Evolutionary conservation across 1,139 yeast genomes (phyloP).

Genomic region (Geotrichum bryndzae): DNA sequence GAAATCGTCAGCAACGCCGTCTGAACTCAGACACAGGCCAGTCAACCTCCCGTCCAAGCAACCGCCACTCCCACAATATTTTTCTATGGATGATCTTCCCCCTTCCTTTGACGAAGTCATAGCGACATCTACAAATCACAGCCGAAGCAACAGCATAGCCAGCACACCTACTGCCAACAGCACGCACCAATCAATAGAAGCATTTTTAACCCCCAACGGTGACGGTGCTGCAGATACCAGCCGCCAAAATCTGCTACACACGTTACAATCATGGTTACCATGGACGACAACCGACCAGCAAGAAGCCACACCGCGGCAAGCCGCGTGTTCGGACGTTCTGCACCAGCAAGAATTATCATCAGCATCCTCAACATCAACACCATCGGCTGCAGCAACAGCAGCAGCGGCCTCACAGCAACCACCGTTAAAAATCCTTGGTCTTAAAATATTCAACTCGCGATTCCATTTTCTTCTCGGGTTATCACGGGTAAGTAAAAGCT

Average conservation of each 20-base stretch:
- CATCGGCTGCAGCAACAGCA: slow-evolving; percentile 21
- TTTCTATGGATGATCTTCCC: slow-evolving; percentile 14
- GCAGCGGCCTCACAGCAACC: slow-evolving; percentile 16
- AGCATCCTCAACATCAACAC: neutral
- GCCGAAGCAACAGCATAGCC: slow-evolving; percentile 6
- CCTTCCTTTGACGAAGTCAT: slow-evolving; percentile 15
- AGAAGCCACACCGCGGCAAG: slow-evolving; percentile 4
- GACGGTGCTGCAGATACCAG: slow-evolving; percentile 3
- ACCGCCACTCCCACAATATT: neutral
- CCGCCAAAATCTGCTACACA: neutral
- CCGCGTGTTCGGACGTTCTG: slow-evolving; percentile 17
- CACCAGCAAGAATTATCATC: slow-evolving; percentile 18
- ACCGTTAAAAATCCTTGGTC: slow-evolving; percentile 51
- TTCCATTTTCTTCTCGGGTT: slow-evolving; percentile 60
- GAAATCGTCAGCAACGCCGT: neutral
- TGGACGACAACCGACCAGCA: slow-evolving; percentile 2
- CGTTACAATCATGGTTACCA: slow-evolving; percentile 5
- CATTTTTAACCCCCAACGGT: neutral
- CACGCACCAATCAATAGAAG: neutral
- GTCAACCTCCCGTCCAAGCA: neutral
- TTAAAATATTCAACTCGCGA: slow-evolving; percentile 62
- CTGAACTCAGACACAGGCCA: neutral
- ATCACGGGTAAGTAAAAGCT: slow-evolving; percentile 26
- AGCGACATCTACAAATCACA: slow-evolving; percentile 9
- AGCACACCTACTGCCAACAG: neutral